Evolutionary conservation across 2,329 filamentous ascomycete species (phyloP).

Genomic region (Mariannaea elegans): DNA sequence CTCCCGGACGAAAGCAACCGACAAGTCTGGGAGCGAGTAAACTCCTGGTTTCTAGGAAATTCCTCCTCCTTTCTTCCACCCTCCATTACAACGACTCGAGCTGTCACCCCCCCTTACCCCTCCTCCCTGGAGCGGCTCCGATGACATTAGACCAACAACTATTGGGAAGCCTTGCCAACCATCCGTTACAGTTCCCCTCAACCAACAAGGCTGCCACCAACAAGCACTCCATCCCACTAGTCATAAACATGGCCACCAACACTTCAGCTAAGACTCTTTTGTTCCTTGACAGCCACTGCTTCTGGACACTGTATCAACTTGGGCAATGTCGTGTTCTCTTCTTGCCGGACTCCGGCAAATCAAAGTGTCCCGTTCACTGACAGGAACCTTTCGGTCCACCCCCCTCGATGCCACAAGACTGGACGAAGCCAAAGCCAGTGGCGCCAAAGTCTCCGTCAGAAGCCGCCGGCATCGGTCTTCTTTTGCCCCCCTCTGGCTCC

Average conservation of each 20-base stretch:
- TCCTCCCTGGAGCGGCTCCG: not conserved
- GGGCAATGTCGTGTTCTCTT: not conserved
- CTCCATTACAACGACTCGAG: not conserved
- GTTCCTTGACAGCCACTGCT: too few relatives aligned
- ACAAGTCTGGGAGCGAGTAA: too few relatives aligned
- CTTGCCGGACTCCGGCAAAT: not conserved
- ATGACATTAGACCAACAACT: not conserved
- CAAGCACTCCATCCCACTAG: too few relatives aligned
- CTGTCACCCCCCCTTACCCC: not conserved
- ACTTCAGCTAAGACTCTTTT: too few relatives aligned
- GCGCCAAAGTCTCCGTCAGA: slow-evolving; percentile 16
- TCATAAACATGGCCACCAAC: too few relatives aligned
- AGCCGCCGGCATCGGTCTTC: not conserved
- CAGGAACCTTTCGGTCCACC: not conserved
- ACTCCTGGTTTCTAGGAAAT: too few relatives aligned
- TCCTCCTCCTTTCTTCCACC: not conserved
- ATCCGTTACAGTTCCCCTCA: too few relatives aligned
- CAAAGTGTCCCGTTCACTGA: too few relatives aligned
- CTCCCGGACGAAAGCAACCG: too few relatives aligned
- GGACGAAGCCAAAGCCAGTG: slow-evolving; percentile 24
- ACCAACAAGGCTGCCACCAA: too few relatives aligned
- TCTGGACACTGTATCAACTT: too few relatives aligned
- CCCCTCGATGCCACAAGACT: slow-evolving; percentile 17
- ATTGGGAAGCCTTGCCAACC: too few relatives aligned
- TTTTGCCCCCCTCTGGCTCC: not conserved